phyloP scores from a whole-genome alignment of 139 green algal species.

The Chlorella sp. region DNA sequence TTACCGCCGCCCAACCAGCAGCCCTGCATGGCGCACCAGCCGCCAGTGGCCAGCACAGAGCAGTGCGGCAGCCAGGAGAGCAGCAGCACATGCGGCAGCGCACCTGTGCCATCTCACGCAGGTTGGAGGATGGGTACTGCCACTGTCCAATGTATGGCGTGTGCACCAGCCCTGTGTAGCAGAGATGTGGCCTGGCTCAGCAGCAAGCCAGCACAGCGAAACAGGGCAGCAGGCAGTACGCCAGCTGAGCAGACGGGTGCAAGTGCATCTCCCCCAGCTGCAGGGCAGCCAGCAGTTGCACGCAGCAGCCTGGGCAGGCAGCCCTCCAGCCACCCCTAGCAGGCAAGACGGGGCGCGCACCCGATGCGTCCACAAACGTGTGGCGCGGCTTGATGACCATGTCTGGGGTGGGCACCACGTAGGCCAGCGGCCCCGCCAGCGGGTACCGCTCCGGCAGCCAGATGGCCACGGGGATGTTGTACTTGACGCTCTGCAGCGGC shows the following conservation, averaged over 20 bases:
- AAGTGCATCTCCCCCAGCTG: no score
- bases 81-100: background rate
- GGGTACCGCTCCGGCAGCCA: constrained; percentile 89
- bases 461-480: constrained; percentile 93
- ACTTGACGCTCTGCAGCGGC: constrained; percentile 74
- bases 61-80: background rate
- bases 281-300: no score
- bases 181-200: background rate
- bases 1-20: background rate
- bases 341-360: background rate
- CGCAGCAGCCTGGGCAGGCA: no score
- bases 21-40: background rate
- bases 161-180: constrained; percentile 47
- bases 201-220: background rate
- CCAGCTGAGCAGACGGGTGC: no score
- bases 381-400: constrained; percentile 93
- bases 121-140: constrained; percentile 42
- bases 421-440: constrained; percentile 67
- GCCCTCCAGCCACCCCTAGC: background rate
- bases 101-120: constrained; percentile 53
- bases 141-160: constrained; percentile 58
- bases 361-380: constrained; percentile 78
- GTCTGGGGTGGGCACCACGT: constrained; percentile 82
- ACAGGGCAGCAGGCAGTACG: no score
- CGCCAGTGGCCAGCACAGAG: background rate